Evolutionary conservation across 2,329 filamentous ascomycete genomes (phyloP), one percentile per base, ranked within the genome.

Genomic region (Fusarium gaditjirri): DNA sequence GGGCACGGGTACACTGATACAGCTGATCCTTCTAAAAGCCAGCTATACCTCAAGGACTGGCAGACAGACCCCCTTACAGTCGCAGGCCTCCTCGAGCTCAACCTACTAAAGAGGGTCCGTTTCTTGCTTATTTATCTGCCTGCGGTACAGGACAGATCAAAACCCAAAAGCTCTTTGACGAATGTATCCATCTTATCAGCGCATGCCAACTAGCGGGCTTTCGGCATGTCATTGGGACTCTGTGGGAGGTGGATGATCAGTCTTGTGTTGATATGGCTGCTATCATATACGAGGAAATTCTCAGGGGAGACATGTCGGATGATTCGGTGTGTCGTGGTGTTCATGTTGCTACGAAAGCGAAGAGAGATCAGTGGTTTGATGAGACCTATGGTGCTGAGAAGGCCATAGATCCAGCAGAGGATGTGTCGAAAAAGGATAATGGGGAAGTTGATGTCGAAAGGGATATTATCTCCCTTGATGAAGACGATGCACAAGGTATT

Each of bases 351-450:
- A 57, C 21, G 12, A 38, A 38, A 7, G 11, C 21, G 8, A 49
- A 38, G 7, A 25, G 54, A 17, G 54, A 29, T 11, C 31, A 57
- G 33, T 58, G 55, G 55, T 8, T 49, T 6, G n/a, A 31, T 8
- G 33, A 58, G 9, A 13, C 25, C 4, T 31, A 25, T 55, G 38
- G 38, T 4, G 13, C 9, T 16, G 8, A 12, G 25, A 23, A 17
- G 21, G 4, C 23, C 10, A 14, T 10, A 8, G 3, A 8, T 16
- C 2, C 2, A 16, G 3, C 5, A 17, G 5, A 12, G 2, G 2
- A 17, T 4, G 8, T 2, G 3, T 2, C 29, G 10, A 3, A 2
- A 2, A 8, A 35, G 11, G 8, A 11, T 4, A 14, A 5, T 4
- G 14, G 3, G 13, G 23, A 11, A 1, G 4, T 21, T 1, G 3